phyloP scores from a whole-genome alignment of 2,329 filamentous ascomycete species.

The Aureobasidium sp. region DNA sequence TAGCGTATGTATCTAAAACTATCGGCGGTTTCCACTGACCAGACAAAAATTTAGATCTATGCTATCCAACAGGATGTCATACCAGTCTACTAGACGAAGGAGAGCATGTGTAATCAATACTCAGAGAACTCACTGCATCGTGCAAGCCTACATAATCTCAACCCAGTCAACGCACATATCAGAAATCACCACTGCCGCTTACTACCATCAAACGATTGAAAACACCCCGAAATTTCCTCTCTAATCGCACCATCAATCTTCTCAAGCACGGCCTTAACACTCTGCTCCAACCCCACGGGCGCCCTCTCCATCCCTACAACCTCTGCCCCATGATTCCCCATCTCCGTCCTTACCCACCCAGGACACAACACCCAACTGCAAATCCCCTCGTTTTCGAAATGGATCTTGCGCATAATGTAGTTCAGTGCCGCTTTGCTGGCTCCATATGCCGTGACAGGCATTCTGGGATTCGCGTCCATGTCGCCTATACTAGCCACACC shows the following conservation, averaged over 20 bases:
- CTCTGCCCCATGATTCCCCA: constrained; percentile 35
- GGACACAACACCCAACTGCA: neutral
- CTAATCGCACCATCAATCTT: constrained; percentile 5
- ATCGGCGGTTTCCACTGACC: no score
- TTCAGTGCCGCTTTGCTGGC: constrained; percentile 38
- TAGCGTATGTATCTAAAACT: no score
- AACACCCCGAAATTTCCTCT: constrained; percentile 1
- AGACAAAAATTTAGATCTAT: no score
- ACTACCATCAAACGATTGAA: neutral
- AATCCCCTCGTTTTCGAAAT: constrained; percentile 29
- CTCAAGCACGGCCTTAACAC: constrained; percentile 28
- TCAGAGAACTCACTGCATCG: no score
- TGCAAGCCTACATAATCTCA: no score
- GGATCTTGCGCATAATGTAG: constrained; percentile 32
- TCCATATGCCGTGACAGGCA: constrained; percentile 38
- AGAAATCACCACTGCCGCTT: neutral
- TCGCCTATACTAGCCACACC: neutral
- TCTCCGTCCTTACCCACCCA: constrained; percentile 36
- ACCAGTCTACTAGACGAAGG: no score
- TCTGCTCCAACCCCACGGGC: constrained; percentile 32
- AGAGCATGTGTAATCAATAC: no score
- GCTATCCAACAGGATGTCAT: no score
- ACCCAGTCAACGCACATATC: no score
- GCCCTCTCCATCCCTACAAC: constrained; percentile 29
- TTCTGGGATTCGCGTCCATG: constrained; percentile 18